Conservation (phyloP, 345 rosid species). For the Turnera subulata region DNA sequence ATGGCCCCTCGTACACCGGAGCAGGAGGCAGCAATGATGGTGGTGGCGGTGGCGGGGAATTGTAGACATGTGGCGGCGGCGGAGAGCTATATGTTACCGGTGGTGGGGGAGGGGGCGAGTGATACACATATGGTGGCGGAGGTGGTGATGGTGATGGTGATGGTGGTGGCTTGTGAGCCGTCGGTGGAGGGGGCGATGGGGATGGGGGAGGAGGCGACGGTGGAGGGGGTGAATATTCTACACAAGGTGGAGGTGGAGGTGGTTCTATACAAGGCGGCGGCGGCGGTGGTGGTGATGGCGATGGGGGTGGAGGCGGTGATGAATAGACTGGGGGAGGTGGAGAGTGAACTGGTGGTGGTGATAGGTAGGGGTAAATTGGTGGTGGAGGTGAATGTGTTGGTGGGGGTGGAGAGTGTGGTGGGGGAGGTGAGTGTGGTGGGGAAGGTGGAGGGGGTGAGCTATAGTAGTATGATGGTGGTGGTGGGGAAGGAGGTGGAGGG, state of each 20-base stretch:
- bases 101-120: constrained; percentile 18
- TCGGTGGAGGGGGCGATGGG: constrained; percentile 32
- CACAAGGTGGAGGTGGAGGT: constrained; percentile 54
- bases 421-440: constrained; percentile 1
- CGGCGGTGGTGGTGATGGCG: constrained; percentile 51
- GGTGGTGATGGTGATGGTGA: constrained; percentile 43
- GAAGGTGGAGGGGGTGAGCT: constrained; percentile 19
- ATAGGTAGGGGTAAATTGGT: constrained; percentile 25
- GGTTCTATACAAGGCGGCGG: constrained; percentile 65
- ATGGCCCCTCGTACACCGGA: constrained; percentile 74
- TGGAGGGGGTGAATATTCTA: constrained; percentile 49
- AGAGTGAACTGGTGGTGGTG: constrained; percentile 18
- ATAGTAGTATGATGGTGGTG: constrained; percentile 24
- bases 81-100: constrained; percentile 21
- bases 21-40: constrained; percentile 53
- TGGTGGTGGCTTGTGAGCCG: constrained; percentile 23
- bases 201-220: constrained; percentile 46
- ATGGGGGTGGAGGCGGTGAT: constrained; percentile 24
- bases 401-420: constrained; percentile 13
- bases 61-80: constrained; percentile 27
- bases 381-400: constrained; percentile 41
- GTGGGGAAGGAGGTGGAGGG: constrained; percentile 18
- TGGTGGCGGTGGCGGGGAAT: constrained; percentile 31
- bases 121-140: constrained; percentile 11
- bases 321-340: constrained; percentile 18